phyloP scores from a whole-genome alignment of 768 basidiomycete species.

The Tulasnella sp. region DNA sequence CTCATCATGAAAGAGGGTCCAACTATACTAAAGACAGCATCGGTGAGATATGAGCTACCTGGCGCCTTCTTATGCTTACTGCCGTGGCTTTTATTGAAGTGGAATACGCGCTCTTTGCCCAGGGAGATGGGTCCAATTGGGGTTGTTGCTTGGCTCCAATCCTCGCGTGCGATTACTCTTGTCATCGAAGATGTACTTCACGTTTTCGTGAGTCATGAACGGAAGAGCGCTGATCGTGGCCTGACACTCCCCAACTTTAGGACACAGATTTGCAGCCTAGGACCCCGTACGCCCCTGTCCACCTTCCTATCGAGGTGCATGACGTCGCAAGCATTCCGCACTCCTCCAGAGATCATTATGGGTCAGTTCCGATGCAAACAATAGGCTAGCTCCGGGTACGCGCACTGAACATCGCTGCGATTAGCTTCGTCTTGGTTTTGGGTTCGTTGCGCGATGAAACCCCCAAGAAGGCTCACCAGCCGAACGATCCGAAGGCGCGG shows the following conservation, averaged over 20 bases:
- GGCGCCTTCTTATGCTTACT: too few relatives aligned
- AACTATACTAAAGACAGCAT: slow-evolving; percentile 65
- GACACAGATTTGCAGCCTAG: neutral
- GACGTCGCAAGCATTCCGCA: neutral
- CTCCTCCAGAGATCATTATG: neutral
- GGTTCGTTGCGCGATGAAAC: neutral
- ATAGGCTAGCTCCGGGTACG: neutral
- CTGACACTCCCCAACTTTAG: neutral
- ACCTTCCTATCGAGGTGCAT: neutral
- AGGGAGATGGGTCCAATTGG: slow-evolving; percentile 49
- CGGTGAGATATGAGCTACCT: too few relatives aligned
- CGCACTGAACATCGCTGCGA: neutral
- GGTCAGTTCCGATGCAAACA: neutral
- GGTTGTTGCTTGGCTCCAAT: slow-evolving; percentile 69
- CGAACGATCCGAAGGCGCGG: slow-evolving; percentile 43
- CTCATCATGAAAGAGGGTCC: slow-evolving; percentile 67
- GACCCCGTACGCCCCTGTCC: neutral
- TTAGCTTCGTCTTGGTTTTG: neutral
- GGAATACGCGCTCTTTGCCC: slow-evolving; percentile 58
- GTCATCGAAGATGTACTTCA: slow-evolving; percentile 65
- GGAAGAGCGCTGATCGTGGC: neutral
- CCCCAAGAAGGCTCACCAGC: slow-evolving; percentile 47
- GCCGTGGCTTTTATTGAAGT: slow-evolving; percentile 49
- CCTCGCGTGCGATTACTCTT: slow-evolving; percentile 66
- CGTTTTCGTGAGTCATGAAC: slow-evolving; percentile 14